Percentiles rank a stretch among this genome's conserved stretches.
These are phyloP conservation scores for Cicer yamashitae DNA, from an alignment of 306 rosid species.

Conservation along the genomic window DNA sequence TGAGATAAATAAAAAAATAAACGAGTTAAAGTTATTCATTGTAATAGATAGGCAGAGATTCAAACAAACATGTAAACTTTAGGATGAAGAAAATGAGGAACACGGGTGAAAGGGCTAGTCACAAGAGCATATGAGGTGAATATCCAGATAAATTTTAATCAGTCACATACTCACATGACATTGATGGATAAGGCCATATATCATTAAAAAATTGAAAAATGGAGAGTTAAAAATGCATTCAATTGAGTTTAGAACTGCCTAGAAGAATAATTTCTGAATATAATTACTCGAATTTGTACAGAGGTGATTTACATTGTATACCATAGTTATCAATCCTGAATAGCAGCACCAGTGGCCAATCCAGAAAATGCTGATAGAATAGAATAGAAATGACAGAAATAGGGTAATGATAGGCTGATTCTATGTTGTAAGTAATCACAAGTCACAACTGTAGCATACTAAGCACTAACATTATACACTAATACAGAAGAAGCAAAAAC, in stretches of 20 bases:
- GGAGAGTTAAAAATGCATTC: not conserved
- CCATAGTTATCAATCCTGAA: constrained; percentile 7
- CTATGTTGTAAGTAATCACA: not conserved
- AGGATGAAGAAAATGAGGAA: not conserved
- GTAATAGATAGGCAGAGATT: constrained; percentile 8
- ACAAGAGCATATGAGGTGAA: not conserved
- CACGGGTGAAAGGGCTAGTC: not conserved
- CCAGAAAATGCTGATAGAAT: not conserved
- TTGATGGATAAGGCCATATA: not conserved
- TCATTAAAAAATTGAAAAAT: not conserved
- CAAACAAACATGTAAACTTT: constrained; percentile 24
- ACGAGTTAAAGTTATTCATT: not conserved
- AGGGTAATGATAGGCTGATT: not conserved
- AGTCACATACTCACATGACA: too few relatives aligned
- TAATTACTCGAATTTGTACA: not conserved
- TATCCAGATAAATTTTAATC: not conserved
- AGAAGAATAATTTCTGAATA: not conserved
- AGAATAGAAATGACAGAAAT: not conserved
- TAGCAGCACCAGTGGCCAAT: not conserved
- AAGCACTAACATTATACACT: not conserved
- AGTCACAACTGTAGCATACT: not conserved
- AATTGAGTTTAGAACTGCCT: not conserved
- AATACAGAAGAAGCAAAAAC: constrained; percentile 16
- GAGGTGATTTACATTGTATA: not conserved
- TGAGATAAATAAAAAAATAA: not conserved